A percentile compares a stretch with the other conserved stretches of the same genome.
Evolutionary conservation across 192 early-diverging fungal species (phyloP).

Genomic region (Umbelopsis sp.): DNA sequence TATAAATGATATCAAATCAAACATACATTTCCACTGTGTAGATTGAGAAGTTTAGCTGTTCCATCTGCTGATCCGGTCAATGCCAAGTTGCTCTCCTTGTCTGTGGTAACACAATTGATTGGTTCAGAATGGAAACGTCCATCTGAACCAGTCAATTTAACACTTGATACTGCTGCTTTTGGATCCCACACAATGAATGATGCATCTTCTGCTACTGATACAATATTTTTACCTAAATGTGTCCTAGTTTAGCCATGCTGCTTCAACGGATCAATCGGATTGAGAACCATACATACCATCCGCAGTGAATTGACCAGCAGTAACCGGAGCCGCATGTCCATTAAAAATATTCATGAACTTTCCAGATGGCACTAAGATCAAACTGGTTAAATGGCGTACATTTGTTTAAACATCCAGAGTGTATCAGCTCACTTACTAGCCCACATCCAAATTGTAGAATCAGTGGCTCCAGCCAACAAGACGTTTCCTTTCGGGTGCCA

Average conservation of each 20-base stretch:
- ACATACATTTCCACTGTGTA: conserved; percentile 68
- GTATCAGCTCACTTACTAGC: conserved; percentile 34
- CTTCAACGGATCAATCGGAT: too few relatives aligned
- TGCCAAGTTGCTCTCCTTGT: conserved; percentile 74
- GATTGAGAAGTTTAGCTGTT: conserved; percentile 75
- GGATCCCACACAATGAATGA: conserved; percentile 92
- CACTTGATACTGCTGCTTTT: conserved; percentile 71
- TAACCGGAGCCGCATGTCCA: conserved; percentile 83
- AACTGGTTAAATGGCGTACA: neutral
- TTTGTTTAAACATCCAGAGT: neutral
- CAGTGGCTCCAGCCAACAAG: conserved; percentile 83
- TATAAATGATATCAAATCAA: neutral
- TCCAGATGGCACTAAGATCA: conserved; percentile 68
- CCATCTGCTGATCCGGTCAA: conserved; percentile 84
- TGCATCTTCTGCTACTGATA: conserved; percentile 84
- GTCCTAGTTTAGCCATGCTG: too few relatives aligned
- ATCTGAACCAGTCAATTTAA: conserved; percentile 69
- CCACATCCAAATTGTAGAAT: conserved; percentile 99
- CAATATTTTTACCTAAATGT: conserved; percentile 59
- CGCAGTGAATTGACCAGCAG: conserved; percentile 87
- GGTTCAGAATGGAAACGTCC: conserved; percentile 82
- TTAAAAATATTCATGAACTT: conserved; percentile 94
- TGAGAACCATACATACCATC: conserved; percentile 56
- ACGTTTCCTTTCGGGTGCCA: conserved; percentile 97
- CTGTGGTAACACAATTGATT: conserved; percentile 75